Evolutionary conservation across 2,329 filamentous ascomycete species (phyloP), one percentile per base, ranked within the genome.

Genomic region (Tolypocladium sp.): DNA sequence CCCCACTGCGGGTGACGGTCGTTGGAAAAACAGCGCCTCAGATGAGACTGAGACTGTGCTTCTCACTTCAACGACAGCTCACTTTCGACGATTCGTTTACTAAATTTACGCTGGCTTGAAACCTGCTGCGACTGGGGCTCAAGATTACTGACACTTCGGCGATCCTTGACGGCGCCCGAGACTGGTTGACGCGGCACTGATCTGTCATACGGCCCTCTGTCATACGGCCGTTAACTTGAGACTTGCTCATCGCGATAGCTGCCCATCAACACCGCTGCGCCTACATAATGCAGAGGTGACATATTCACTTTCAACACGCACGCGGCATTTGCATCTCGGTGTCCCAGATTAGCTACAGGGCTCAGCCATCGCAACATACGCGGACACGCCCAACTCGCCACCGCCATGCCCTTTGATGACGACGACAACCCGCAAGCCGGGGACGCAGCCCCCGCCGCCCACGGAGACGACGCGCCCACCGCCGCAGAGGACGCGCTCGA

Each of bases 401-500:
- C 30, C 53, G 57, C 58, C 53, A 78, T 78, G 76, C 64, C 75
- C 5, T 76, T 77, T 61, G 74, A 78, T 63, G 76, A 79, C 63
- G 76, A 79, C 60, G 77, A 79, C 59, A 70, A 71, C 58, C 73
- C 74, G 22, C 66, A 62, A 44, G 57, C 65, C 20, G 60, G 62
- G n/a, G 63, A 57, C 6, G 62, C 65, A 25, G 49, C 60, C 7
- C 60, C 62, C 10, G 52, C 58, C n/a, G 56, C 59, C n/a, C 65
- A 62, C 57, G 66, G 65, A 42, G 70, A 72, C 38, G 70, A 65
- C 46, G 66, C 66, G 25, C 61, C 66, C 9, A 10, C 30, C 8
- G 65, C 65, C 12, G 65, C 67, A 52, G 85, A 89, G 59, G 80
- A 85, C 55, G 85, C 86, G 62, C 80, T 87, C 57, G 88, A 88